Conservation (phyloP, 2,329 filamentous ascomycete genomes). For the Monilinia polystroma region DNA sequence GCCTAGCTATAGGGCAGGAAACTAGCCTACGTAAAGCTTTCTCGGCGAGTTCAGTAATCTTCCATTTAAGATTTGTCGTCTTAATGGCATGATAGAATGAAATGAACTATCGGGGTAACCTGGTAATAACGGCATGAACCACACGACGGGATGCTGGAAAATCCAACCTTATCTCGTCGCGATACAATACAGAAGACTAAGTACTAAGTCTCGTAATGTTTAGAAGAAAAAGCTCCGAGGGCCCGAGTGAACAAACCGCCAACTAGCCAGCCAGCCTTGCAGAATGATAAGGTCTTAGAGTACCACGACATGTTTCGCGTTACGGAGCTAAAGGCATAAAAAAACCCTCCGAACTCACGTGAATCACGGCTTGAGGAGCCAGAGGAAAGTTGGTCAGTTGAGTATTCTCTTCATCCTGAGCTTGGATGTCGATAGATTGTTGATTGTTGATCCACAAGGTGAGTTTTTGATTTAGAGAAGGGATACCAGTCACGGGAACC, state of each 20-base stretch:
- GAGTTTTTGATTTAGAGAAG: constrained; percentile 74
- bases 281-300: constrained; percentile 23
- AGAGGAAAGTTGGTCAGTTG: constrained; percentile 65
- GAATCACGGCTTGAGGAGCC: constrained; percentile 73
- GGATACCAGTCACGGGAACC: constrained; percentile 89
- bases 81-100: constrained; percentile 16
- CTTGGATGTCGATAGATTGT: constrained; percentile 63
- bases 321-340: constrained; percentile 9
- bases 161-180: not conserved
- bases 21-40: constrained; percentile 11
- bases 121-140: constrained; percentile 17
- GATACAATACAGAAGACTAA: constrained; percentile 15
- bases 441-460: constrained; percentile 64
- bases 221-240: not conserved
- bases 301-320: constrained; percentile 25
- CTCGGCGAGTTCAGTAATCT: not conserved
- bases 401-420: constrained; percentile 69
- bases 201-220: constrained; percentile 18
- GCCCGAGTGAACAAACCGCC: constrained; percentile 1
- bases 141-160: constrained; percentile 11
- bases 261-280: constrained; percentile 15
- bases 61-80: constrained; percentile 2
- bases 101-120: constrained; percentile 23
- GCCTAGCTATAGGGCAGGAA: constrained; percentile 7
- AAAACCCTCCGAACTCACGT: constrained; percentile 59